Evolutionary conservation across 208 protist genomes (phyloP).

Genomic region (Tritrichomonas foetus): DNA sequence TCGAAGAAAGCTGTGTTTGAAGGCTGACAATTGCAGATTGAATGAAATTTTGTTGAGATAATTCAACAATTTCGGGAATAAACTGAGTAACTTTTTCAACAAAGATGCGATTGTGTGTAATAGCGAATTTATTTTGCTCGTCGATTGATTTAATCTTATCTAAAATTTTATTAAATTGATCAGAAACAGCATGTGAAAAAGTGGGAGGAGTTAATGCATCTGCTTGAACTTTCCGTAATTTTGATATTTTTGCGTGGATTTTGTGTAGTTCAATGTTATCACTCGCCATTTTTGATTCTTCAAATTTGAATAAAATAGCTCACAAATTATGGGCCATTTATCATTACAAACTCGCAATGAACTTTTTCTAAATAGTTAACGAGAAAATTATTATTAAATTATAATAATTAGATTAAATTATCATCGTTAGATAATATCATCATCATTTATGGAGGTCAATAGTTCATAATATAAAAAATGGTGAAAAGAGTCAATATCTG

Average conservation of each 20-base stretch:
- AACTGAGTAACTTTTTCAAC: neutral
- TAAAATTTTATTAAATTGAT: constrained; percentile 7
- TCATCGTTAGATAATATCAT: too few relatives aligned
- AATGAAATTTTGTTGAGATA: neutral
- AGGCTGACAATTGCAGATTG: neutral
- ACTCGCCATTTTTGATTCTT: too few relatives aligned
- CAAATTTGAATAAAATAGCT: too few relatives aligned
- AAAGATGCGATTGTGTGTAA: neutral
- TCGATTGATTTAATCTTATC: neutral
- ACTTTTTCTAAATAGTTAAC: too few relatives aligned
- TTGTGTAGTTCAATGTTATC: too few relatives aligned
- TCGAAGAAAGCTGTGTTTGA: neutral
- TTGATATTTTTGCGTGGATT: neutral
- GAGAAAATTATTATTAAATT: too few relatives aligned
- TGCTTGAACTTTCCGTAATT: neutral
- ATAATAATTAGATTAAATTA: too few relatives aligned
- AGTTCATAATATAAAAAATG: too few relatives aligned
- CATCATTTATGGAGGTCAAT: too few relatives aligned
- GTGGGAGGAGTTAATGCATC: neutral
- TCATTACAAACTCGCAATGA: too few relatives aligned
- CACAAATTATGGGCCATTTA: too few relatives aligned
- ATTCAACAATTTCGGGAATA: neutral
- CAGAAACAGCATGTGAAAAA: neutral
- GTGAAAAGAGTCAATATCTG: too few relatives aligned
- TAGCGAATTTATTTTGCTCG: neutral